These are phyloP conservation scores for Debaryomycetaceae sp. DNA, from an alignment of 1,139 yeast species.

Conservation along the genomic window DNA sequence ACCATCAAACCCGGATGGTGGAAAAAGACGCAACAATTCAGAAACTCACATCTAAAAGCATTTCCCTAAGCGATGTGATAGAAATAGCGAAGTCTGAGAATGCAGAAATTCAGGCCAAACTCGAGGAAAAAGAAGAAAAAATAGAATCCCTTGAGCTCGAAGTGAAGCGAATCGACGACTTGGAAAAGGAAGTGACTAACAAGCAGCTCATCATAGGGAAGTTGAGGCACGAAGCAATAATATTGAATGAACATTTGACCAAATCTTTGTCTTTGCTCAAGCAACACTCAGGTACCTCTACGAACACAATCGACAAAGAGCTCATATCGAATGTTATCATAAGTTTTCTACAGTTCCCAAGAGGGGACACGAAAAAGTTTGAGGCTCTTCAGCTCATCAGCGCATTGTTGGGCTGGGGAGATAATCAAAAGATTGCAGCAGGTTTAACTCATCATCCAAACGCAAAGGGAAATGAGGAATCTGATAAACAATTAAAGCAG, in stretches of 20 bases:
- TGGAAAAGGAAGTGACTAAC: slow-evolving; percentile 49
- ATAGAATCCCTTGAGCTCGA: slow-evolving; percentile 13
- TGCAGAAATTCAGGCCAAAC: slow-evolving; percentile 3
- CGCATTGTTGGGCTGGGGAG: slow-evolving; percentile 86
- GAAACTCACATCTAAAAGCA: slow-evolving; percentile 11
- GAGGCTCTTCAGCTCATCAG: slow-evolving; percentile 86
- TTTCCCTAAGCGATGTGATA: slow-evolving; percentile 8
- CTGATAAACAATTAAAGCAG: slow-evolving; percentile 41
- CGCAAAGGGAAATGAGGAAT: slow-evolving; percentile 20
- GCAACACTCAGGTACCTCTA: slow-evolving; percentile 62
- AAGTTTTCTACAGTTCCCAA: slow-evolving; percentile 80
- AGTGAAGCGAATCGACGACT: slow-evolving; percentile 15
- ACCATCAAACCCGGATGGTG: slow-evolving; percentile 22
- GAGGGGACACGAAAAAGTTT: slow-evolving; percentile 92
- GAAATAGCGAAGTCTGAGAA: slow-evolving; percentile 9
- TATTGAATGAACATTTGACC: slow-evolving; percentile 87
- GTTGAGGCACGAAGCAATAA: slow-evolving; percentile 92
- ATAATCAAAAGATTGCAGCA: slow-evolving; percentile 74
- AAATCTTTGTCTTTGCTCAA: slow-evolving; percentile 80
- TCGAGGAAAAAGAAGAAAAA: slow-evolving; percentile 5
- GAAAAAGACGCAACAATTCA: slow-evolving; percentile 7
- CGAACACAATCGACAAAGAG: slow-evolving; percentile 79
- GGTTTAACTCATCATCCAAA: slow-evolving; percentile 57
- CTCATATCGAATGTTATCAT: slow-evolving; percentile 80
- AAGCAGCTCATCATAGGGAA: slow-evolving; percentile 84